Base-by-base conservation (phyloP, 495 filamentous ascomycete genomes). In the Penicillium robsamsonii region DNA sequence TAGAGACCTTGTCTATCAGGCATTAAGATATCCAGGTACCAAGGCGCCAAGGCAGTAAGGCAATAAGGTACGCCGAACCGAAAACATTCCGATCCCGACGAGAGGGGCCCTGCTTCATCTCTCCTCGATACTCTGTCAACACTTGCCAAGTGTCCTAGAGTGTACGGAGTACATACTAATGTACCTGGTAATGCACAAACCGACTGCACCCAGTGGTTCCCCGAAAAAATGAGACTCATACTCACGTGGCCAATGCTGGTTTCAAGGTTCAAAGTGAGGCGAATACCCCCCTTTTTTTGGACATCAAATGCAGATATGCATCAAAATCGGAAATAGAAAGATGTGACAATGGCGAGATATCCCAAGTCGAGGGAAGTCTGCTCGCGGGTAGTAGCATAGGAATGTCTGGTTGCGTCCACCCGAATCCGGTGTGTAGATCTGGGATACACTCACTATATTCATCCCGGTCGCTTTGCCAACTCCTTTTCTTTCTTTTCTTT, bases 391-490 rank as follows among this genome's bases (percentile, higher is more conserved):
- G 29, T 47, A 57, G 55, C 55, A 57, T 24, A 30, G 55, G 55
- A 57, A 57, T 57, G 55, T 30, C 58, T 65, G 65, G 43, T 68
- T 68, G 62, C 65, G 62, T 62, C 59, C 46, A 50, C 57, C 65
- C 65, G 59, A 57, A 65, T 63, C 65, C 60, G 65, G 61, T 53
- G 40, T 52, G 40, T 52, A 20, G 50, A 52, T 67, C 60, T 59
- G 53, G 50, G 62, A 65, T 58, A 37, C 48, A 53, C 46, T 51
- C 46, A 51, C 50, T 65, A 65, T 68, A 68, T 43, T 46, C 62
- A 64, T 62, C 61, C 62, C 59, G 62, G 65, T 68, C 65, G 57
- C 59, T 59, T 65, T 60, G 24, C 49, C 55, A 60, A 65, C 46
- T 40, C 51, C 38, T 31, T 46, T 47, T 40, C 30, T 57, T 67